Evolutionary conservation across 441 rosid species (phyloP).

Genomic region (California macrophylla): DNA sequence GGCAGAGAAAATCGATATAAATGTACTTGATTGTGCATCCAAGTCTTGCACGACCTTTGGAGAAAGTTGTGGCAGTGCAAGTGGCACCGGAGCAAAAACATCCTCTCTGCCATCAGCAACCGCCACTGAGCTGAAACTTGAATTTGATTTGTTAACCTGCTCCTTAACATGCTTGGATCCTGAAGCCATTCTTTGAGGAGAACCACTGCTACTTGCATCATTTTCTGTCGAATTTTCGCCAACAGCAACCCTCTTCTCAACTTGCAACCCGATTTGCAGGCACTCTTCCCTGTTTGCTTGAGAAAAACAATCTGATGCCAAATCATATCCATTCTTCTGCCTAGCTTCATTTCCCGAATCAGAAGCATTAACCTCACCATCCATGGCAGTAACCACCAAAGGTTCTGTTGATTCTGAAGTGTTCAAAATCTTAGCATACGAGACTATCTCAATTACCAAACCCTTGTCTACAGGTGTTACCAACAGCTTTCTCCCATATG

Average conservation of each 20-base stretch:
- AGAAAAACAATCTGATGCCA: slow-evolving; percentile 12
- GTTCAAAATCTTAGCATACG: slow-evolving; percentile 20
- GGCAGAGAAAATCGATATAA: slow-evolving; percentile 13
- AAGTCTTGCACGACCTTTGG: slow-evolving; percentile 11
- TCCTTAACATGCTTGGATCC: slow-evolving; percentile 14
- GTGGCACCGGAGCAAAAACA: slow-evolving; percentile 5
- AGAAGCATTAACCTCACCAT: slow-evolving; percentile 22
- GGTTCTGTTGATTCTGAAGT: slow-evolving; percentile 15
- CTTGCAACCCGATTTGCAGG: slow-evolving; percentile 5
- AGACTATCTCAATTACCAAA: slow-evolving; percentile 18
- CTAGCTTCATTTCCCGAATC: slow-evolving; percentile 20
- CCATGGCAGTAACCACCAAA: slow-evolving; percentile 15
- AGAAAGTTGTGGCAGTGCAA: slow-evolving; percentile 19
- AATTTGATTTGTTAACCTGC: slow-evolving; percentile 13
- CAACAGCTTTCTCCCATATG: slow-evolving; percentile 23
- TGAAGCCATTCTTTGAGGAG: slow-evolving; percentile 17
- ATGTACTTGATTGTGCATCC: slow-evolving; percentile 18
- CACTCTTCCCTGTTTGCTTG: not conserved
- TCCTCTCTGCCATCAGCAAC: slow-evolving; percentile 9
- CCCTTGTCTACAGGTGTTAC: slow-evolving; percentile 19
- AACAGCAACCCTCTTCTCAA: slow-evolving; percentile 10
- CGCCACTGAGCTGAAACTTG: slow-evolving; percentile 1
- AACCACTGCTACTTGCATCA: slow-evolving; percentile 8
- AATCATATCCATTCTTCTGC: slow-evolving; percentile 14
- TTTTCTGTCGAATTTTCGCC: slow-evolving; percentile 15